These are phyloP conservation scores for Aegilops longissima DNA, from an alignment of 176 grass and related monocot species.

Conservation along the genomic window DNA sequence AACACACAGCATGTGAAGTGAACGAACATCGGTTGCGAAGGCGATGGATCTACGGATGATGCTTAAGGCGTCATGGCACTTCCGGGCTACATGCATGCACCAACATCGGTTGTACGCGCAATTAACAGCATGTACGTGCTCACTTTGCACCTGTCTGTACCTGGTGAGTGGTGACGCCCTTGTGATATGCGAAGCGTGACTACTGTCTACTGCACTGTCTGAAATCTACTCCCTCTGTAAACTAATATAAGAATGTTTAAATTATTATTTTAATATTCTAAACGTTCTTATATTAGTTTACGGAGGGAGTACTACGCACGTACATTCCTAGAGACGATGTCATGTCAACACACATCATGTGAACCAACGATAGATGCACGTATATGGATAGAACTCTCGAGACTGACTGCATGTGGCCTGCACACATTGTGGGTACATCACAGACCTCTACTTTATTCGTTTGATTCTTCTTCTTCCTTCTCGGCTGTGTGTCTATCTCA, in stretches of 20 bases:
- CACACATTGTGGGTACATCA: neutral
- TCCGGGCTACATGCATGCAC: neutral
- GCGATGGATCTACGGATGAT: too few species aligned
- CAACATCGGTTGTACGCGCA: too few species aligned
- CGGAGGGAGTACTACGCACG: too few species aligned
- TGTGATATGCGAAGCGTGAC: neutral
- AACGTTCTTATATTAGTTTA: too few species aligned
- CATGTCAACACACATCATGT: slow-evolving; percentile 22
- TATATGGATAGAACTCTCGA: neutral
- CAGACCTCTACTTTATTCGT: neutral
- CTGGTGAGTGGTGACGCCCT: too few species aligned
- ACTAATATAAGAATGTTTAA: too few species aligned
- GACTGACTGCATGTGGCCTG: neutral
- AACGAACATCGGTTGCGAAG: too few species aligned
- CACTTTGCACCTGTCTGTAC: neutral
- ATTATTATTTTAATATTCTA: too few species aligned
- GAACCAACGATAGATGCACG: neutral
- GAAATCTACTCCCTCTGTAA: neutral
- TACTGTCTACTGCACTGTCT: neutral
- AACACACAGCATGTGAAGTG: too few species aligned
- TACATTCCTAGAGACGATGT: neutral
- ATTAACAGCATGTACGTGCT: neutral
- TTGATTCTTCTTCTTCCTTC: neutral
- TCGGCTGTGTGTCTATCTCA: neutral
- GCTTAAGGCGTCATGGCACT: neutral